Conservation (phyloP, 306 rosid genomes). For the Benincasa hispida region DNA sequence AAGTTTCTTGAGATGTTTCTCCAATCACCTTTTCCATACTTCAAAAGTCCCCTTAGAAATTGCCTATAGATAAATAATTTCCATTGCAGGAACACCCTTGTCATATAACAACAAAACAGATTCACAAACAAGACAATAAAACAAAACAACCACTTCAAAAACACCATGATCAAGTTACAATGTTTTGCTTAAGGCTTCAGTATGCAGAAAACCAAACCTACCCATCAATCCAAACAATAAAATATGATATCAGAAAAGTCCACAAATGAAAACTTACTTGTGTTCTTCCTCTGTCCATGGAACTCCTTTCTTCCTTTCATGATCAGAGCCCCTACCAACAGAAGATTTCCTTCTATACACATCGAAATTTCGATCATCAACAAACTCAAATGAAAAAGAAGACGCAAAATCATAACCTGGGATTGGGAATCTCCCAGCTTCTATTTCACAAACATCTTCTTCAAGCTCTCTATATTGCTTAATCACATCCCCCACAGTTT, state of each 20-base stretch:
- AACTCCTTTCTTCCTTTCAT: constrained; percentile 66
- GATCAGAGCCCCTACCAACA: constrained; percentile 38
- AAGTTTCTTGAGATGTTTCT: constrained; percentile 73
- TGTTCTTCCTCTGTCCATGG: constrained; percentile 89
- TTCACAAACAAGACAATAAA: not conserved
- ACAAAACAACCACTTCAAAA: not conserved
- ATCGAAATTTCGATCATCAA: constrained; percentile 43
- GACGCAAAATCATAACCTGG: constrained; percentile 55
- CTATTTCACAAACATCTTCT: constrained; percentile 73
- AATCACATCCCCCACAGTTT: constrained; percentile 63
- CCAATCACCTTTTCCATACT: constrained; percentile 94
- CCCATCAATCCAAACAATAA: not conserved
- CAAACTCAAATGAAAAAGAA: constrained; percentile 48
- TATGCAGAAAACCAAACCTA: not conserved
- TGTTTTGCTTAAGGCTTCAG: not conserved
- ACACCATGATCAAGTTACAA: not conserved
- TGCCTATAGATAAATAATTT: constrained; percentile 28
- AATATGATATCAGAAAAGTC: not conserved
- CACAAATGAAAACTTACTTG: constrained; percentile 29
- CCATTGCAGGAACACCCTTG: not conserved
- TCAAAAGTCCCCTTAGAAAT: constrained; percentile 74
- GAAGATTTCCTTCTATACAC: constrained; percentile 39
- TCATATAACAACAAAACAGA: not conserved
- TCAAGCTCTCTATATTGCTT: constrained; percentile 73
- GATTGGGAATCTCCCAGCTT: constrained; percentile 67